phyloP scores from a whole-genome alignment of 2,329 filamentous ascomycete genomes.

The Cladophialophora immunda region DNA sequence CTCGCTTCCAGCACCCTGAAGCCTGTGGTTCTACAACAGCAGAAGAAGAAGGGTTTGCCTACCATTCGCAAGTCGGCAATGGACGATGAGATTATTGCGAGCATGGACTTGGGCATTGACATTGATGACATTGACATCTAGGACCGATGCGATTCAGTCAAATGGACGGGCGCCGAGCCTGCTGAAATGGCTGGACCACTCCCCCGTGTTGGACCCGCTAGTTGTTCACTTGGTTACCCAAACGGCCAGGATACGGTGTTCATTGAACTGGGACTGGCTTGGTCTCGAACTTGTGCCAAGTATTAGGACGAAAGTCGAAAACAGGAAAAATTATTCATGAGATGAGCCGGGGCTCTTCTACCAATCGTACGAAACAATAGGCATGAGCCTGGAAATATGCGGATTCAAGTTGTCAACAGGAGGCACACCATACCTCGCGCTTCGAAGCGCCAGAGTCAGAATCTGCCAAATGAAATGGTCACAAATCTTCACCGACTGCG shows the following conservation, averaged over 20 bases:
- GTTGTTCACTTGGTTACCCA: neutral
- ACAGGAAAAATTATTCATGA: neutral
- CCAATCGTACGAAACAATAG: neutral
- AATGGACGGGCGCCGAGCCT: neutral
- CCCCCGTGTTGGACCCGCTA: neutral
- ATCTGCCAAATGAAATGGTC: neutral
- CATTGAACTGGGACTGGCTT: conserved; percentile 3
- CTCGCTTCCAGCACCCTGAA: conserved; percentile 28
- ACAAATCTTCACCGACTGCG: neutral
- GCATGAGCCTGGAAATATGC: neutral
- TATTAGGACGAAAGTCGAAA: neutral
- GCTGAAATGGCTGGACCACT: conserved; percentile 4
- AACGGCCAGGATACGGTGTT: neutral
- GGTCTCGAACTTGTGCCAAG: neutral
- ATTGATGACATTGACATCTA: conserved; percentile 76
- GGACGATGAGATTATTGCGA: conserved; percentile 92
- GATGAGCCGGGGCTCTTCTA: neutral
- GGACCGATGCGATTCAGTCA: neutral
- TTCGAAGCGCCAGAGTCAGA: neutral
- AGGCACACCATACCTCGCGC: neutral
- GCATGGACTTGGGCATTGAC: conserved; percentile 89
- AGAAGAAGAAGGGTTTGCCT: conserved; percentile 61
- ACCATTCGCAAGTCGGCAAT: conserved; percentile 79
- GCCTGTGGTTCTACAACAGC: conserved; percentile 40
- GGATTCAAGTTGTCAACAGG: neutral